Base-by-base conservation (phyloP, 1,139 yeast species). In the Protomyces gravidus region DNA sequence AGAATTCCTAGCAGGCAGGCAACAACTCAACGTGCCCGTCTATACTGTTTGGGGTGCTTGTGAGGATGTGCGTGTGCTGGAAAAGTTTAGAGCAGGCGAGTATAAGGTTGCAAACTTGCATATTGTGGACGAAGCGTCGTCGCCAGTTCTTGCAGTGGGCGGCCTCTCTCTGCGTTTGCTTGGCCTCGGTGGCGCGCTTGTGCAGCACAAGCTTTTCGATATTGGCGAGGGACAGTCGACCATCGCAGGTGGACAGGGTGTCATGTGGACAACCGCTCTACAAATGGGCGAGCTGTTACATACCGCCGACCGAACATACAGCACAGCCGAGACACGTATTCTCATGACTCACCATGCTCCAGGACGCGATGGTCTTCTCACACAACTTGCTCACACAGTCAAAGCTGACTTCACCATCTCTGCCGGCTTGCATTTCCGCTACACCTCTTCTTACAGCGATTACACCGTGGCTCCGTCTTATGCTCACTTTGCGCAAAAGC, bases 11-110 rank as follows among this genome's bases (percentile, higher is more conserved):
- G 65, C 70, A 2, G 88, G 88, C 1, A 73, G 72, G 27, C 68
- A 68, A 53, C 66, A 62, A 49, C 73, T 86, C 42, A 72, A 78
- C 15, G 79, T 84, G 13, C 92, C 94, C 0, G 88, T 86, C 0
- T 86, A 86, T 71, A 82, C 90, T 3, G 81, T 85, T 17, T 84
- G 80, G 68, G 94, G 94, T 0, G 85, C 86, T 65, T 77, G 84
- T 59, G 95, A 86, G 69, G 95, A 86, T 68, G 81, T 88, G 1
- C 70, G 76, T 7, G 85, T 86, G 21, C 73, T 86, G 49, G 80
- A 82, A 65, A 80, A 80, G 71, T 79, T 86, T 69, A 78, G 83
- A 59, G 70, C 74, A 53, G 85, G 85, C 9, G 73, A 75, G 15
- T 78, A 80, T 63, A 63, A 63, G 1, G 77, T 86, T 3, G 80